Percentiles rank a stretch among this genome's conserved stretches.
These are phyloP conservation scores for Spergularia bocconei DNA, from an alignment of 148 eudicot species.

Conservation along the genomic window DNA sequence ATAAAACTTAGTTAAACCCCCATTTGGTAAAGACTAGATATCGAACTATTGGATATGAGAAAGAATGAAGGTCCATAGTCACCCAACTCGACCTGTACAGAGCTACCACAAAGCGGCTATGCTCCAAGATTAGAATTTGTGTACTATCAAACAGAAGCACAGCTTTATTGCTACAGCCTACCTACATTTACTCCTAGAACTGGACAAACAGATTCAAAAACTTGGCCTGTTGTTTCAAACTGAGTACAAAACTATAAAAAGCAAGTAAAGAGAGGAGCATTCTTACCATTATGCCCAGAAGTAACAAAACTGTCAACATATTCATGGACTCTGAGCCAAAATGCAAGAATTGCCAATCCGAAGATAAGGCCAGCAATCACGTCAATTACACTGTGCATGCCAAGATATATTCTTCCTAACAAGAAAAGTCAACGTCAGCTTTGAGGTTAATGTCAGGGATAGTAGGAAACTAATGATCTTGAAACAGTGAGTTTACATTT, in stretches of 20 bases:
- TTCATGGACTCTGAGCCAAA: constrained; percentile 70
- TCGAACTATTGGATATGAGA: too few species aligned
- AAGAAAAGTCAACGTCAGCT: constrained; percentile 33
- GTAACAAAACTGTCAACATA: constrained; percentile 66
- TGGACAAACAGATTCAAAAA: background rate
- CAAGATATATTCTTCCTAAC: constrained; percentile 92
- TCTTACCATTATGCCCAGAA: constrained; percentile 85
- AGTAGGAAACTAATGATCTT: background rate
- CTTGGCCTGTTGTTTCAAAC: background rate
- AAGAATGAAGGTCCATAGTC: too few species aligned
- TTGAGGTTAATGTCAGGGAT: constrained; percentile 11
- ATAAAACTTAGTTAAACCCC: too few species aligned
- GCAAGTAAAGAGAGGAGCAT: constrained; percentile 11
- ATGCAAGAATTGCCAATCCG: constrained; percentile 64
- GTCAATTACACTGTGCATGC: constrained; percentile 95
- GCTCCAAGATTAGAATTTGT: too few species aligned
- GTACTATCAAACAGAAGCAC: too few species aligned
- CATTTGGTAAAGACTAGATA: too few species aligned
- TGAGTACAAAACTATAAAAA: background rate
- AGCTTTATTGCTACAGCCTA: too few species aligned
- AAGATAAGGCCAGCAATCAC: constrained; percentile 68
- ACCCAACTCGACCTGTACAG: too few species aligned
- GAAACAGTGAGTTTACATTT: background rate
- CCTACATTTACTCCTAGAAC: too few species aligned
- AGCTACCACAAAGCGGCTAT: too few species aligned